A percentile compares a stretch with the other conserved stretches of the same genome.
These are phyloP conservation scores for Lactarius sp. DNA, from an alignment of 768 basidiomycete genomes.

Conservation along the genomic window DNA sequence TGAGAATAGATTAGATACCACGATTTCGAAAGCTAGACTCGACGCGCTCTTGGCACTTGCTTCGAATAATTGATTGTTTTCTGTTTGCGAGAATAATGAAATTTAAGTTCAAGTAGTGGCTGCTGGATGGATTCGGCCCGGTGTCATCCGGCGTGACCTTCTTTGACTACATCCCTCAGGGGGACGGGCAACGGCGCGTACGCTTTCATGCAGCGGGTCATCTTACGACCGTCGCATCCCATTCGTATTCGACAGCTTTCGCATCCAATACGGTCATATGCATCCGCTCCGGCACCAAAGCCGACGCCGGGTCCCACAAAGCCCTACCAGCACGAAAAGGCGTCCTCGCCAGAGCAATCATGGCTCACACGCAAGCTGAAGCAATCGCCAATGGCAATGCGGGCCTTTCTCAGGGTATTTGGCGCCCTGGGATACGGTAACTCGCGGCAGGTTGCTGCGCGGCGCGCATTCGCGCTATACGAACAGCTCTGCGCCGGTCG, in stretches of 20 bases:
- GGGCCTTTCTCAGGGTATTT: slow-evolving; percentile 20
- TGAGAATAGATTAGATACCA: neutral
- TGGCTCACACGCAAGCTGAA: slow-evolving; percentile 26
- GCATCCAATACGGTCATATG: neutral
- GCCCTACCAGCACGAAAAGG: slow-evolving; percentile 22
- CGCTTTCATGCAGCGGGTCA: slow-evolving; percentile 10
- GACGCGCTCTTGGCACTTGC: too few species aligned
- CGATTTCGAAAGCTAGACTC: neutral
- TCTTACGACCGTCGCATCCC: slow-evolving; percentile 6
- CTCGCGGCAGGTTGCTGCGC: slow-evolving; percentile 19
- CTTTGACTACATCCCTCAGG: too few species aligned
- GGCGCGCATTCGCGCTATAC: slow-evolving; percentile 23
- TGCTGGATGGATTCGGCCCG: neutral
- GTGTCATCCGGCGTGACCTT: too few species aligned
- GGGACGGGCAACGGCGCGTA: too few species aligned
- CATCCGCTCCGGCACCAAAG: neutral
- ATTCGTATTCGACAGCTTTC: neutral
- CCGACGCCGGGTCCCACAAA: slow-evolving; percentile 19
- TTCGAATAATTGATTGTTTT: too few species aligned
- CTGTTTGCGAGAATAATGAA: too few species aligned
- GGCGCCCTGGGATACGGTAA: slow-evolving; percentile 24
- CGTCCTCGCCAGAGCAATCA: slow-evolving; percentile 16
- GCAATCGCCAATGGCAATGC: slow-evolving; percentile 21
- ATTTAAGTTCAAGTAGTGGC: too few species aligned
- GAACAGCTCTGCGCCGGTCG: slow-evolving; percentile 21